Evolutionary conservation across 108 stramenopile species (phyloP), one percentile per base, ranked within the genome.

Genomic region (Nitzschia sp.): DNA sequence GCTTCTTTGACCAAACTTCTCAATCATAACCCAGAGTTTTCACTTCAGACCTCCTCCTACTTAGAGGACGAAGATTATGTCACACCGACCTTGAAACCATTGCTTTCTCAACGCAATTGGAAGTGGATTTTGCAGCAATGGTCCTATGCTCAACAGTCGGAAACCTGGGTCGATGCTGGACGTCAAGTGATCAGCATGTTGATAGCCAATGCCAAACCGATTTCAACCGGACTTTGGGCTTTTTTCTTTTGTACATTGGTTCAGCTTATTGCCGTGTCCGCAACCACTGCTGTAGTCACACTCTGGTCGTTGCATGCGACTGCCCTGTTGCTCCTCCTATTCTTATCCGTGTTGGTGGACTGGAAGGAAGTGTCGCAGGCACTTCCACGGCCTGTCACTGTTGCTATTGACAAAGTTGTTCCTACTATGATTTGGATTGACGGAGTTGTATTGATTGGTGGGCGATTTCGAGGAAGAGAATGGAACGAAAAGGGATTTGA

Each of bases 401-500:
- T 10, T 11, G 21, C 22, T 38, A 20, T 66, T 0, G 38, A 41
- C 20, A 25, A 3, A 7, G n/a, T 65, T 20, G 25, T 39, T 10
- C 25, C 51, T 7, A 9, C 24, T 1, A 19, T 25, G 2, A 40
- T 29, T 41, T 75, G 65, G 70, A 15, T 69, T 22, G 80, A 67
- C 19, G 8, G 25, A 0, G 19, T n/a, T 38, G 22, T 68, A 17
- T 54, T 72, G 25, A 21, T 60, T 11, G 73, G 80, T 15, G 55
- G 59, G 19, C 62, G 71, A 17, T 77, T 51, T 52, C 25, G 41
- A 12, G 72, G 76, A 7, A 63, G 81, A 42, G 81, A 82, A 59
- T 77, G 76, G 81, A 74, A 77, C 58, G 62, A 53, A 21, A 3
- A 67, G 19, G 67, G 57, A 10, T 71, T 79, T 65, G 72, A 61